Base-by-base conservation (phyloP, 1,284 basidiomycete species). In the Trichosporon inkin region DNA sequence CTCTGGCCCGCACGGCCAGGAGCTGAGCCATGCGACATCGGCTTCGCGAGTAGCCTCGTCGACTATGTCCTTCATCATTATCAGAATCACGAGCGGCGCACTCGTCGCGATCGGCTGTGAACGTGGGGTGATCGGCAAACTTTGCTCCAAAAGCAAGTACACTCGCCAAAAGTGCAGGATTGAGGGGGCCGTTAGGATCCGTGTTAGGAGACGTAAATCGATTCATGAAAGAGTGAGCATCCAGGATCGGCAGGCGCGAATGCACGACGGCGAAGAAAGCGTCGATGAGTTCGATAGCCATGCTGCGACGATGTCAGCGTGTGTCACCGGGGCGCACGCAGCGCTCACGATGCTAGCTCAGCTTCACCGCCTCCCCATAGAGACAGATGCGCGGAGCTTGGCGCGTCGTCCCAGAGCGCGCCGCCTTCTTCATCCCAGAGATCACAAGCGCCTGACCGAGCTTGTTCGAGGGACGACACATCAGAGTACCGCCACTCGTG, bases 61-160 rank as follows among this genome's bases (percentile, higher is more conserved):
- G 44, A 5, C 63, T 8, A 32, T 8, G 62, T 14, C 47, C 37
- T 16, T 62, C 62, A 7, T 24, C 38, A 5, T 61, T 35, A 20
- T 57, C 51, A 2, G 49, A 53, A 49, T 73, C 70, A 2, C 70
- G 59, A 0, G 58, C 61, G 2, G 69, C 67, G 24, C 70, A 66
- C 64, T 86, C 85, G 54, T 83, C 81, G 47, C 91, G 83, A 78
- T 95, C 92, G 28, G 85, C 84, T 6, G 86, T 81, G 51, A 95
- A 84, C 62, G 92, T 78, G 0, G 87, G 86, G 72, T 93, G 88
- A 68, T 94, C 90, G 10, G 89, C 89, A 74, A 95, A 95, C 69
- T 92, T 91, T 41, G 90, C 87, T 19, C 92, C 92, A 87, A 90
- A 94, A 0, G 92, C 90, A 52, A 96, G 81, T n/a, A 93, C 87